phyloP scores from a whole-genome alignment of 805 yeast species.

The Sungouiella thailandica region DNA sequence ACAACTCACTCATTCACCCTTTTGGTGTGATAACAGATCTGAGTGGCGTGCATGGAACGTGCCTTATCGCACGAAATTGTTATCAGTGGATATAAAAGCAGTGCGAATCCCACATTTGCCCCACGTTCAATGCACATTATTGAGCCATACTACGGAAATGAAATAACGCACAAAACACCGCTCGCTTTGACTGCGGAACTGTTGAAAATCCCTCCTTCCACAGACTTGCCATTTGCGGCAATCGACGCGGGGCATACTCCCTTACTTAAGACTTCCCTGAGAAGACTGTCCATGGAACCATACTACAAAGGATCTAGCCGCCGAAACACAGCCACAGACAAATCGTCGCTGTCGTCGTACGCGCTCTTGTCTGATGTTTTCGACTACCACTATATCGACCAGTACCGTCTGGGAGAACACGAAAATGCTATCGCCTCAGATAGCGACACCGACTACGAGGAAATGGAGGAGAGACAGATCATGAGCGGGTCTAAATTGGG shows the following conservation, averaged over 20 bases:
- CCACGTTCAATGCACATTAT: slow-evolving; percentile 8
- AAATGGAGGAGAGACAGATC: neutral
- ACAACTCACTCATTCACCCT: too few relatives aligned
- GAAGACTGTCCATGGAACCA: slow-evolving; percentile 15
- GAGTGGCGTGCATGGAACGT: too few relatives aligned
- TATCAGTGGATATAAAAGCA: neutral
- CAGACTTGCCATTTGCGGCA: slow-evolving; percentile 3
- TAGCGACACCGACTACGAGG: slow-evolving; percentile 14
- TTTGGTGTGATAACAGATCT: too few relatives aligned
- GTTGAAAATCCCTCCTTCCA: slow-evolving; percentile 9
- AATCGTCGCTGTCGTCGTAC: slow-evolving; percentile 6
- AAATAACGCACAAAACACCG: slow-evolving; percentile 7
- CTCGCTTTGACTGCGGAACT: slow-evolving; percentile 3
- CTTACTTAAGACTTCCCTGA: slow-evolving; percentile 4
- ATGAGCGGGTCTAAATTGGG: too few relatives aligned
- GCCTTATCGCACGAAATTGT: too few relatives aligned
- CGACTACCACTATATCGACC: slow-evolving; percentile 10
- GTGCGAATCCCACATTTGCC: neutral
- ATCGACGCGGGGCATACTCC: neutral
- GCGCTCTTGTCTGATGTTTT: slow-evolving; percentile 14
- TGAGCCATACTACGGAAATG: slow-evolving; percentile 14
- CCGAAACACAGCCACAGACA: slow-evolving; percentile 4
- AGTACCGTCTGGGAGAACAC: slow-evolving; percentile 1
- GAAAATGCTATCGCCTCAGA: slow-evolving; percentile 14
- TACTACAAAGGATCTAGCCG: slow-evolving; percentile 7